A percentile compares a stretch with the other conserved stretches of the same genome.
phyloP scores from a whole-genome alignment of 306 rosid genomes.

The Casuarina equisetifolia region DNA sequence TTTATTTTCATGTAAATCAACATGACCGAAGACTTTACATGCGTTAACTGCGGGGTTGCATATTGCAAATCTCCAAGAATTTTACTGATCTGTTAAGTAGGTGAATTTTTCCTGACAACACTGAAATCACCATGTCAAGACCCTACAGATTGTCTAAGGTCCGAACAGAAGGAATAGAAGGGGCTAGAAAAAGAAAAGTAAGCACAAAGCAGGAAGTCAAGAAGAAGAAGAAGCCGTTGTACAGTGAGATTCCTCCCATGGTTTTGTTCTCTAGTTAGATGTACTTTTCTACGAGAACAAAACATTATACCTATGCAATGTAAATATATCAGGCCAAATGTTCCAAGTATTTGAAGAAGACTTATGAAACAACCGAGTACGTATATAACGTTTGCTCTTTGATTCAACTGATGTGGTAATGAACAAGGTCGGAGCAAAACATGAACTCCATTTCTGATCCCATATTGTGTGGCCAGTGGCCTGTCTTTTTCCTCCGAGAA shows the following conservation, averaged over 20 bases:
- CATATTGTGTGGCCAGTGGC: neutral
- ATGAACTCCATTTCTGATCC: too few relatives aligned
- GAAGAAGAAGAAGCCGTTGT: constrained; percentile 12
- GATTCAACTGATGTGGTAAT: too few relatives aligned
- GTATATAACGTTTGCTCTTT: too few relatives aligned
- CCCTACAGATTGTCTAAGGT: constrained; percentile 22
- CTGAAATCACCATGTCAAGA: neutral
- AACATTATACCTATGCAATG: constrained; percentile 2
- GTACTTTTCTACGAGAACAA: constrained; percentile 23
- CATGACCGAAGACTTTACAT: too few relatives aligned
- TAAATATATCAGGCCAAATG: constrained; percentile 1
- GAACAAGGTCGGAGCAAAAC: too few relatives aligned
- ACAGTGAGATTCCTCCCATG: constrained; percentile 28
- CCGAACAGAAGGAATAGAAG: constrained; percentile 7
- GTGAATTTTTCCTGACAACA: neutral
- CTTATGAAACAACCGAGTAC: too few relatives aligned
- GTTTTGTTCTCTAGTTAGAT: constrained; percentile 27
- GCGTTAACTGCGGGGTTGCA: neutral
- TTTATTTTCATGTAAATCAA: too few relatives aligned
- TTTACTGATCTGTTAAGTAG: neutral
- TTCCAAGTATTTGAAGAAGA: neutral
- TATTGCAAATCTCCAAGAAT: neutral
- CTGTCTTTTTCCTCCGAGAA: neutral
- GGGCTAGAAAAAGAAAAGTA: constrained; percentile 14
- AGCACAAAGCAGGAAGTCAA: constrained; percentile 15